phyloP scores from a whole-genome alignment of 1,284 basidiomycete species.

The Blastosporella zonata region DNA sequence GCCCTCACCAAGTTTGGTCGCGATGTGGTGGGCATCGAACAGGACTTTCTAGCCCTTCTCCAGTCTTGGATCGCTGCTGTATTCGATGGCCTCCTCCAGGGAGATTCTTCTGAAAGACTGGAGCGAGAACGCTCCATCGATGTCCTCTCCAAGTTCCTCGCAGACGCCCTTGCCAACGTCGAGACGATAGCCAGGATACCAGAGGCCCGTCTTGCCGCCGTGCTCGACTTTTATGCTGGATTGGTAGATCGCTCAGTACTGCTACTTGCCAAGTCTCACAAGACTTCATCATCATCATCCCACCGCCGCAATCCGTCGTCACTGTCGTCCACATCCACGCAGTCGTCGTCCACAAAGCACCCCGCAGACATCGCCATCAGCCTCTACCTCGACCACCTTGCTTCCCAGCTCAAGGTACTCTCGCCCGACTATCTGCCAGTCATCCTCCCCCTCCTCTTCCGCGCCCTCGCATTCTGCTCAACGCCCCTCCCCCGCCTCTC shows the following conservation, averaged over 20 bases:
- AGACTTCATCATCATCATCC: slow-evolving; percentile 22
- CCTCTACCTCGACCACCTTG: slow-evolving; percentile 63
- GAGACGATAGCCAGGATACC: slow-evolving; percentile 57
- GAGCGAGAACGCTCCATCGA: slow-evolving; percentile 64
- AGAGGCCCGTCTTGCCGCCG: slow-evolving; percentile 49
- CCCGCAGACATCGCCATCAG: slow-evolving; percentile 59
- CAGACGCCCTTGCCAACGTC: slow-evolving; percentile 43
- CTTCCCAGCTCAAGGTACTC: slow-evolving; percentile 54
- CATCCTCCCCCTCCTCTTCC: slow-evolving; percentile 70
- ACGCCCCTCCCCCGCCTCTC: slow-evolving; percentile 65
- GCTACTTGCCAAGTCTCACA: slow-evolving; percentile 29
- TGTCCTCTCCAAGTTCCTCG: slow-evolving; percentile 54
- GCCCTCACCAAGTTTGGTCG: slow-evolving; percentile 56
- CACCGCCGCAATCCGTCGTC: slow-evolving; percentile 61
- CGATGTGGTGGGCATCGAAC: slow-evolving; percentile 65
- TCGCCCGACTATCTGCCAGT: slow-evolving; percentile 48
- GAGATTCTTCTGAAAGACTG: slow-evolving; percentile 41
- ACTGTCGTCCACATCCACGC: slow-evolving; percentile 38
- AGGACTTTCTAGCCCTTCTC: slow-evolving; percentile 49
- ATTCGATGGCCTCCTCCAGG: slow-evolving; percentile 49
- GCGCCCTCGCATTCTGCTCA: slow-evolving; percentile 58
- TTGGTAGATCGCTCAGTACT: slow-evolving; percentile 55
- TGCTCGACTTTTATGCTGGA: slow-evolving; percentile 56
- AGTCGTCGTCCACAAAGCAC: slow-evolving; percentile 28
- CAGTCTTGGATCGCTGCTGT: slow-evolving; percentile 62